These are phyloP conservation scores for Whalleya microplaca DNA, from an alignment of 2,329 filamentous ascomycete species.

Conservation along the genomic window DNA sequence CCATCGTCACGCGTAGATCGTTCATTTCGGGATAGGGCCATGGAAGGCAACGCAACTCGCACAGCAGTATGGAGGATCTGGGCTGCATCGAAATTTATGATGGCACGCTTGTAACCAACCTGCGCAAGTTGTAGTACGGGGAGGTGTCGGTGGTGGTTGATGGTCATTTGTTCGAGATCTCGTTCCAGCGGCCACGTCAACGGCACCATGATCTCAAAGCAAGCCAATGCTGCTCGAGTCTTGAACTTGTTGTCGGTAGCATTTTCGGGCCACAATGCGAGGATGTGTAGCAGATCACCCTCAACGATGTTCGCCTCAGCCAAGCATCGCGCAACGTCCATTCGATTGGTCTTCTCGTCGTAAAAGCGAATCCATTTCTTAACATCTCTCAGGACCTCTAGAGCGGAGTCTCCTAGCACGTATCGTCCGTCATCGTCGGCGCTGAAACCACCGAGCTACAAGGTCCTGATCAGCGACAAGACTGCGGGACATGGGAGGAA, in stretches of 20 bases:
- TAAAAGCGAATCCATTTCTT: constrained; percentile 95
- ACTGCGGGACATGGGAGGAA: neutral
- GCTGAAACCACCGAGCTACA: constrained; percentile 81
- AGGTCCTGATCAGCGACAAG: constrained; percentile 23
- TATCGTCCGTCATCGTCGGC: constrained; percentile 81
- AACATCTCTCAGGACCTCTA: constrained; percentile 89
- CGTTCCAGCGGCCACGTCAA: constrained; percentile 92
- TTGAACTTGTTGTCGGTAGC: constrained; percentile 74
- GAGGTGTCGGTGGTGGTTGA: constrained; percentile 90
- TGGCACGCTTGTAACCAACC: constrained; percentile 83
- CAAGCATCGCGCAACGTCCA: constrained; percentile 92
- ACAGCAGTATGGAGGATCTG: constrained; percentile 81
- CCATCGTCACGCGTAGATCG: constrained; percentile 81
- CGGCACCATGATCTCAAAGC: constrained; percentile 87
- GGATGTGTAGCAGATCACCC: constrained; percentile 86
- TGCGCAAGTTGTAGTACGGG: constrained; percentile 89
- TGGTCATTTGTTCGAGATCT: constrained; percentile 78
- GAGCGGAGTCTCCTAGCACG: constrained; percentile 87
- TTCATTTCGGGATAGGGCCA: constrained; percentile 78
- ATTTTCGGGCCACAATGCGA: constrained; percentile 79
- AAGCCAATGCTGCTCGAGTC: constrained; percentile 79
- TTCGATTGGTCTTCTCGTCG: constrained; percentile 89
- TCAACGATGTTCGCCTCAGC: constrained; percentile 91
- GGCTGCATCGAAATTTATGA: constrained; percentile 80
- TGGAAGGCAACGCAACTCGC: constrained; percentile 79